phyloP scores from a whole-genome alignment of 108 stramenopile species.

The Pseudonitzschia pungens region DNA sequence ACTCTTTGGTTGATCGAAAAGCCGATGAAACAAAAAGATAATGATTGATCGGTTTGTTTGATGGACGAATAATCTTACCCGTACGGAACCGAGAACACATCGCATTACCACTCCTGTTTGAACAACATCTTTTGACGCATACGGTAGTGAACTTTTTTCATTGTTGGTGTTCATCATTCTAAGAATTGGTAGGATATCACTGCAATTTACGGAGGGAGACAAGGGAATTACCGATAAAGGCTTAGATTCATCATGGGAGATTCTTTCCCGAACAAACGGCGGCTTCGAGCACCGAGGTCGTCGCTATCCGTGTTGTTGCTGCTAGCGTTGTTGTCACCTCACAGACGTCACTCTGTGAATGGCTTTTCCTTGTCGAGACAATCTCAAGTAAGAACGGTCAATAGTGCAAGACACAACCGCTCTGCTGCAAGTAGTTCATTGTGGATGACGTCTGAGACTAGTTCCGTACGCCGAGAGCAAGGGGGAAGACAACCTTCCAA shows the following conservation, averaged over 20 bases:
- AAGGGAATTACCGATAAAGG: neutral
- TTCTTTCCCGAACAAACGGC: neutral
- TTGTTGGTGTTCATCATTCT: no score
- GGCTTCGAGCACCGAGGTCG: neutral
- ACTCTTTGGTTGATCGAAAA: no score
- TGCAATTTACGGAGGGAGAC: neutral
- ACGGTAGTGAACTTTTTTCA: no score
- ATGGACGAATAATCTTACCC: no score
- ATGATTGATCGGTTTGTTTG: no score
- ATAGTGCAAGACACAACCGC: neutral
- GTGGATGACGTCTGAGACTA: conserved; percentile 15
- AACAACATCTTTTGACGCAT: no score
- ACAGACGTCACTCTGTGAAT: neutral
- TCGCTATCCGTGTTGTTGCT: neutral
- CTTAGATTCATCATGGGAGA: neutral
- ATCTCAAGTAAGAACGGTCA: neutral
- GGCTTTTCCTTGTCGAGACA: neutral
- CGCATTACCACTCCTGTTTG: no score
- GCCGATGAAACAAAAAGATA: no score
- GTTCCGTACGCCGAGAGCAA: neutral
- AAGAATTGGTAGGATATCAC: neutral
- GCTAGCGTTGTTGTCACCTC: neutral
- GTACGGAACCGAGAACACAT: no score
- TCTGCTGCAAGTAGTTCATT: neutral
- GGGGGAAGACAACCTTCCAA: conserved; percentile 13